Base-by-base conservation (phyloP, 768 basidiomycete species). In the Lactifluus piperatus region DNA sequence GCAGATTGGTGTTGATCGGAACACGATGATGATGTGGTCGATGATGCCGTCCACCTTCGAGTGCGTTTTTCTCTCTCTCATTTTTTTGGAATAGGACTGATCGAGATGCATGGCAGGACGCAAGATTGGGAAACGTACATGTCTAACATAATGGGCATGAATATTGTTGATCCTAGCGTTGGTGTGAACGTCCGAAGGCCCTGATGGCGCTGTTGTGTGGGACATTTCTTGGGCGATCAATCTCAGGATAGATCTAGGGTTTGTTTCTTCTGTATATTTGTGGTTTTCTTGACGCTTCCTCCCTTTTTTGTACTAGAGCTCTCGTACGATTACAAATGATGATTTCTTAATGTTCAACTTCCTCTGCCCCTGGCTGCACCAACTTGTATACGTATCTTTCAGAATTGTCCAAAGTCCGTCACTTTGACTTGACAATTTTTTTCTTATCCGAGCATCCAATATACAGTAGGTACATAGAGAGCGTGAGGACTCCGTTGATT, bases 1-100 rank as follows among this genome's bases (percentile, higher is more conserved):
- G 24, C 64, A 65, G 51, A 54, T 63, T 18, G 64, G 62, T 4
- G 64, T 60, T 20, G 62, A 63, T 50, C 51, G 36, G 18, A 58
- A 65, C 10, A 65, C 64, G 36, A 57, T 63, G 62, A 63, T 51
- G 62, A 65, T 65, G 64, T 65, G 62, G 64, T 60, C 62, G n/a
- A 56, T 51, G 48, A 49, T 65, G 57, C 64, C 64, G 8, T 39
- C 58, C 4, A 51, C 44, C 4, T 50, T 46, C 18, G 62, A 63
- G 64, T 65, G 52, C 51, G 64, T 63, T 14, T 29, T 18, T 37
- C 13, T 32, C 3, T 2, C 1, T 16, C 4, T 41, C 2, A 43
- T 24, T 14, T 22, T 8, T 2, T 29, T 5, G 4, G 9, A 18
- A 20, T 26, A 49, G 36, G 24, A 27, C 37, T 56, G n/a, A 57